These are phyloP conservation scores for Mucor circinelloides DNA, from an alignment of 371 early-diverging fungal species.

Conservation along the genomic window DNA sequence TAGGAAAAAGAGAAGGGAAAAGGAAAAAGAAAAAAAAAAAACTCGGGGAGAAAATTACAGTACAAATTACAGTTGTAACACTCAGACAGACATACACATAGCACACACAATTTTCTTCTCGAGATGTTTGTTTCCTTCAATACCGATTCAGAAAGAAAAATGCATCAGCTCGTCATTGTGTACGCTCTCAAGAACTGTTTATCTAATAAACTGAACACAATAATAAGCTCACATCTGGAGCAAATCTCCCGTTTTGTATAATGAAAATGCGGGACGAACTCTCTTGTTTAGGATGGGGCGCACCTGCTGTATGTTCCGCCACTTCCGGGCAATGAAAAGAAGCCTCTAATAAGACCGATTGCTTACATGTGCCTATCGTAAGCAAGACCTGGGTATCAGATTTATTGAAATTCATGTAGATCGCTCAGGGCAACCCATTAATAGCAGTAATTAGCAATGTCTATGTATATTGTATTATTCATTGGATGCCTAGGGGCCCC, in stretches of 20 bases:
- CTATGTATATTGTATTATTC: background rate
- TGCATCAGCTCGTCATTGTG: background rate
- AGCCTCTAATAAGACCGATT: background rate
- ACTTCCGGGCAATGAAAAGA: background rate
- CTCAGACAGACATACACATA: background rate
- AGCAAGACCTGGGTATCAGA: background rate
- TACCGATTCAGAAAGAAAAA: too few species aligned
- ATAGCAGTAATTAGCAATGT: background rate
- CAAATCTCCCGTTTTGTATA: background rate
- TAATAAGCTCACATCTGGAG: too few species aligned
- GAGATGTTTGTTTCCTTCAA: background rate
- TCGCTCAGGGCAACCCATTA: background rate
- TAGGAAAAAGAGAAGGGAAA: constrained; percentile 1
- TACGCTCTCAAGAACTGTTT: background rate
- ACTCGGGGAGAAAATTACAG: background rate
- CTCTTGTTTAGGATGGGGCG: background rate
- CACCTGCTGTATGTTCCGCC: background rate
- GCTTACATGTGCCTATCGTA: background rate
- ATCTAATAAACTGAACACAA: background rate
- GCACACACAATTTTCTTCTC: background rate
- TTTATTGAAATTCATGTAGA: background rate
- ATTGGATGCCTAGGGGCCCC: background rate
- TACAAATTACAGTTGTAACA: background rate
- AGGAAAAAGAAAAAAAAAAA: background rate
- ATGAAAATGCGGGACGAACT: background rate